Evolutionary conservation across 345 rosid species (phyloP).

Genomic region (Ailanthus altissimus): DNA sequence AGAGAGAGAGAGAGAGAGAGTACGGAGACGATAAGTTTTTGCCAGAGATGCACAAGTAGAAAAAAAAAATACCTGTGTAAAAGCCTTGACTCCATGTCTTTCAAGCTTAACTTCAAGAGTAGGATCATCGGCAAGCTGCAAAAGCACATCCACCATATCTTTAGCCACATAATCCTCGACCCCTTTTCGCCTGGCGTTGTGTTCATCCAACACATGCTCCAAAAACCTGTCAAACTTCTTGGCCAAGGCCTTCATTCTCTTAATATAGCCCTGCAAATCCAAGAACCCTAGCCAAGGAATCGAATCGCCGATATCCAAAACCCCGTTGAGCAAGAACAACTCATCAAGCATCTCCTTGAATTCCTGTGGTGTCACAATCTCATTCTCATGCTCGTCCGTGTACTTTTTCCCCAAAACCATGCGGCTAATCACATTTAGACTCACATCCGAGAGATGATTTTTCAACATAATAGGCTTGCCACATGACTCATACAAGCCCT

Average conservation of each 20-base stretch:
- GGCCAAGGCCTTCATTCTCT: constrained; percentile 61
- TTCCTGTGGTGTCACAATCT: constrained; percentile 53
- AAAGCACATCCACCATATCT: constrained; percentile 68
- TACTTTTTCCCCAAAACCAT: constrained; percentile 70
- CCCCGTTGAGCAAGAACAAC: constrained; percentile 61
- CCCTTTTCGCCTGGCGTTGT: constrained; percentile 36
- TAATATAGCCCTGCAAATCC: constrained; percentile 67
- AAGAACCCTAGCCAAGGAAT: constrained; percentile 61
- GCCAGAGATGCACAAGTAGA: not conserved
- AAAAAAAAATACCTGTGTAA: constrained; percentile 43
- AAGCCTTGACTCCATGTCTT: constrained; percentile 60
- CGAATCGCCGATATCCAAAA: constrained; percentile 64
- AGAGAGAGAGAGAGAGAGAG: too few relatives aligned
- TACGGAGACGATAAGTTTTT: not conserved
- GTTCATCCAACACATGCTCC: constrained; percentile 66
- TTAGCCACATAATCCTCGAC: constrained; percentile 43
- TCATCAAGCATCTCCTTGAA: constrained; percentile 72
- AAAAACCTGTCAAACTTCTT: constrained; percentile 59
- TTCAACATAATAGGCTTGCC: constrained; percentile 39
- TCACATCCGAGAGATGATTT: constrained; percentile 43
- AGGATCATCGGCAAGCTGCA: constrained; percentile 66
- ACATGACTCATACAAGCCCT: constrained; percentile 19
- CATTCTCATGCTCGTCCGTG: constrained; percentile 32
- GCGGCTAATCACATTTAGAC: constrained; percentile 59
- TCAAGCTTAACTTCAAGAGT: constrained; percentile 61